Evolutionary conservation across 2,329 filamentous ascomycete genomes (phyloP).

Genomic region (Fusarium illudens): DNA sequence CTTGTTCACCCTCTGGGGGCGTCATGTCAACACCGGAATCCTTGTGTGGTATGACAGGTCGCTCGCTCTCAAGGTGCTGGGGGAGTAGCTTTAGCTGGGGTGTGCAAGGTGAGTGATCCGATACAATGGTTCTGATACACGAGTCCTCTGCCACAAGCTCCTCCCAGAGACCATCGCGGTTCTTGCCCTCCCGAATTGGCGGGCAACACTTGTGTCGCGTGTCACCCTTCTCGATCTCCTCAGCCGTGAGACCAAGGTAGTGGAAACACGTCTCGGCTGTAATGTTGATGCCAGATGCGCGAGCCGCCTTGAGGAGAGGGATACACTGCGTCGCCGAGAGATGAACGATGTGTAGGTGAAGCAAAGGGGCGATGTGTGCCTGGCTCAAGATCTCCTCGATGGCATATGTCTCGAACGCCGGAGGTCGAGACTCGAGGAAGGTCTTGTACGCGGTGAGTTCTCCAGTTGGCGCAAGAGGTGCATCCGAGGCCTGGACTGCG

Average conservation of each 20-base stretch:
- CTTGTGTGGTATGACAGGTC: conserved; percentile 54
- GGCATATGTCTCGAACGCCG: conserved; percentile 89
- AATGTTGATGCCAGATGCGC: conserved; percentile 78
- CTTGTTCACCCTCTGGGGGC: conserved; percentile 39
- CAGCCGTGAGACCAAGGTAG: conserved; percentile 85
- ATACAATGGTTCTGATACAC: conserved; percentile 90
- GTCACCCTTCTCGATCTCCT: conserved; percentile 84
- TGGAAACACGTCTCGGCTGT: conserved; percentile 97
- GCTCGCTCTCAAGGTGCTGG: conserved; percentile 58
- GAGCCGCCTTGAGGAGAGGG: conserved; percentile 78
- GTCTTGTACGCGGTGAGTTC: conserved; percentile 83
- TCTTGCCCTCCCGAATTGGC: conserved; percentile 81
- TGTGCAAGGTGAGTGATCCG: conserved; percentile 95
- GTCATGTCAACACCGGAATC: conserved; percentile 65
- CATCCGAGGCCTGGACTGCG: conserved; percentile 72
- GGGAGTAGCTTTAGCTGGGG: conserved; percentile 92
- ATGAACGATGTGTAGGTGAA: conserved; percentile 93
- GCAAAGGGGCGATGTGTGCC: conserved; percentile 78
- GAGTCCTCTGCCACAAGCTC: conserved; percentile 77
- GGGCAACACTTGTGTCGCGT: conserved; percentile 96
- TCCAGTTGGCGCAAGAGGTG: conserved; percentile 75
- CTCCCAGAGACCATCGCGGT: conserved; percentile 87
- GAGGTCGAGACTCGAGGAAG: conserved; percentile 89
- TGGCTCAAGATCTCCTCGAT: conserved; percentile 86
- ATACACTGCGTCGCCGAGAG: conserved; percentile 90